Base-by-base conservation (phyloP, 495 filamentous ascomycete genomes). In the Aspergillus affinis region DNA sequence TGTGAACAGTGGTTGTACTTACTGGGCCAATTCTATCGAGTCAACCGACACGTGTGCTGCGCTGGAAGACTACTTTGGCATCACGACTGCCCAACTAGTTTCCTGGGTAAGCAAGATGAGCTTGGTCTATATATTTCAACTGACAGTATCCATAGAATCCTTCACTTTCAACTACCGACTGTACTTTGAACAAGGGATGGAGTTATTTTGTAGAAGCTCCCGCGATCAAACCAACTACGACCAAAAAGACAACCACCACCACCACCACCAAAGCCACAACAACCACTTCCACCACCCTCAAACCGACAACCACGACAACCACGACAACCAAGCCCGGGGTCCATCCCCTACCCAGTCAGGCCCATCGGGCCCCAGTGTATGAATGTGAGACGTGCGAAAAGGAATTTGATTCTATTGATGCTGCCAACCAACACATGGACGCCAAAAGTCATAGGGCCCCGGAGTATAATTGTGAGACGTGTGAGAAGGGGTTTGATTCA, bases 381-480 rank as follows among this genome's bases (percentile, higher is more conserved):
- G 48, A 65, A 41, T 79, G 73, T 63, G 66, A 78, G 18, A 70
- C 63, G 6, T 79, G 76, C 57, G 21, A 53, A 45, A 19, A 29
- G 0, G 18, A 12, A 0, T 78, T 75, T 58, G 19, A 51, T 9
- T 66, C 67, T 13, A 29, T 65, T 44, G 10, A 29, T 15, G 63
- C 64, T 18, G 61, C 55, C 17, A 48, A 63, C 10, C 61, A 72
- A 29, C 75, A 78, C 30, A 73, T 74, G 66, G 49, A 71, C 46
- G 61, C 19, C 20, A 3, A 48, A 2, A 60, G 51, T 13, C 74
- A 80, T 53, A 74, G 72, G 62, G 57, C 53, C n/a, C 69, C 65
- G 1, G 54, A 56, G 41, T 62, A 59, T 26, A 49, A 69, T 23
- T 82, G 77, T 58, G 71, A 81, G 20, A 75, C 70, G 6, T 82